Evolutionary conservation across 2,329 filamentous ascomycete species (phyloP).

Genomic region (Plenodomus tracheiphilus): DNA sequence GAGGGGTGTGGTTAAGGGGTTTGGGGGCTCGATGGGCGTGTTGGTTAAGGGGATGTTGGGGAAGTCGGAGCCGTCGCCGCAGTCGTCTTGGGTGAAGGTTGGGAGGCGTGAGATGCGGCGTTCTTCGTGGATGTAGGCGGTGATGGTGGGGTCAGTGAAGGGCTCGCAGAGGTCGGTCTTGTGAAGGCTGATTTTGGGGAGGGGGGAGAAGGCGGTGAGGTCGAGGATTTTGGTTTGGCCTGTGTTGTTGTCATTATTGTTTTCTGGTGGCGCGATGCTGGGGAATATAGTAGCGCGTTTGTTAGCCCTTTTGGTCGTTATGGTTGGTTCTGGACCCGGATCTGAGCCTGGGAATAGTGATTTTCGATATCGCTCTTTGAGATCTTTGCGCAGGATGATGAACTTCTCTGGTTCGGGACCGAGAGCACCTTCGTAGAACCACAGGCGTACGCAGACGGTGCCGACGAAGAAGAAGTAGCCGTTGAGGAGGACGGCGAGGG

Average conservation of each 20-base stretch:
- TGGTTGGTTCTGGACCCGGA: not conserved
- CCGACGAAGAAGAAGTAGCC: conserved; percentile 25
- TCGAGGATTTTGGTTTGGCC: not conserved
- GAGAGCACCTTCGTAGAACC: conserved; percentile 29
- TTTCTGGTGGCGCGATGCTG: not conserved
- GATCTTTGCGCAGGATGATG: conserved; percentile 20
- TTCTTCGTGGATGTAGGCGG: conserved; percentile 23
- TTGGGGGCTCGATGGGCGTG: not conserved
- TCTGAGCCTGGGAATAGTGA: not conserved
- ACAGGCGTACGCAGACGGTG: conserved; percentile 24
- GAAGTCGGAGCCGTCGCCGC: conserved; percentile 33
- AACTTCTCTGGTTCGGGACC: conserved; percentile 20
- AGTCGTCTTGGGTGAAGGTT: conserved; percentile 35
- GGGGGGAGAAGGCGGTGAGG: not conserved
- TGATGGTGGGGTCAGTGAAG: not conserved
- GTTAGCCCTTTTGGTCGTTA: not conserved
- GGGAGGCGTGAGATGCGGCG: conserved; percentile 28
- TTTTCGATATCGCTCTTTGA: conserved; percentile 4
- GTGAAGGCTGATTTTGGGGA: conserved; percentile 10
- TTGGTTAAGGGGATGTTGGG: conserved; percentile 16
- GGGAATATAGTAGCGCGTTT: not conserved
- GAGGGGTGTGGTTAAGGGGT: not conserved
- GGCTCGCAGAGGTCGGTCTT: not conserved
- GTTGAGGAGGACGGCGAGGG: conserved; percentile 18
- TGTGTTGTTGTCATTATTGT: not conserved